Conservation (phyloP, 2,329 filamentous ascomycete species). For the Colletotrichum filicis region DNA sequence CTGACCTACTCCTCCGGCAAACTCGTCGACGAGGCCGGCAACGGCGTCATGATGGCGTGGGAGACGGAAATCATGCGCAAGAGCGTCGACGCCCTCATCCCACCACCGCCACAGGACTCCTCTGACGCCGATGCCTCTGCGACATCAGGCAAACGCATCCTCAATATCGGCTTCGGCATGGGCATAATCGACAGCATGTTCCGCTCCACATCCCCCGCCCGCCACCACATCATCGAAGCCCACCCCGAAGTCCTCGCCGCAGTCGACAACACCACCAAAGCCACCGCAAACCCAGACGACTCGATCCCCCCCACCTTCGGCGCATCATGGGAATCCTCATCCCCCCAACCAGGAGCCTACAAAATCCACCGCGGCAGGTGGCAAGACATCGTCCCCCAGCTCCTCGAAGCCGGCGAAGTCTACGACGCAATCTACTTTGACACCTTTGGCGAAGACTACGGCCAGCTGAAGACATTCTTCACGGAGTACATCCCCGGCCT, state of each 20-base stretch:
- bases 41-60: conserved; percentile 96
- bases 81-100: conserved; percentile 75
- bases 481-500: conserved; percentile 86
- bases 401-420: conserved; percentile 74
- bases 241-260: conserved; percentile 81
- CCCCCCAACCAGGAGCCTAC: conserved; percentile 73
- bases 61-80: conserved; percentile 87
- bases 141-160: conserved; percentile 66
- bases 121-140: no score
- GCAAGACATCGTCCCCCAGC: conserved; percentile 80
- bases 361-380: conserved; percentile 80
- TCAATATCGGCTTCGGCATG: conserved; percentile 93
- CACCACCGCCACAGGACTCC: neutral
- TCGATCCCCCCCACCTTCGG: conserved; percentile 60
- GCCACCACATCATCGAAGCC: conserved; percentile 88
- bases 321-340: conserved; percentile 62
- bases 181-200: conserved; percentile 87
- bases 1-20: conserved; percentile 73
- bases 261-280: conserved; percentile 53
- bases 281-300: neutral
- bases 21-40: conserved; percentile 78
- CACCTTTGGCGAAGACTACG: conserved; percentile 95
- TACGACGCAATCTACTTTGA: conserved; percentile 97
- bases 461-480: conserved; percentile 87
- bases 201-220: conserved; percentile 71